Evolutionary conservation across 176 grass and related monocot genomes (phyloP).

Genomic region (Aegilops sharonensis): DNA sequence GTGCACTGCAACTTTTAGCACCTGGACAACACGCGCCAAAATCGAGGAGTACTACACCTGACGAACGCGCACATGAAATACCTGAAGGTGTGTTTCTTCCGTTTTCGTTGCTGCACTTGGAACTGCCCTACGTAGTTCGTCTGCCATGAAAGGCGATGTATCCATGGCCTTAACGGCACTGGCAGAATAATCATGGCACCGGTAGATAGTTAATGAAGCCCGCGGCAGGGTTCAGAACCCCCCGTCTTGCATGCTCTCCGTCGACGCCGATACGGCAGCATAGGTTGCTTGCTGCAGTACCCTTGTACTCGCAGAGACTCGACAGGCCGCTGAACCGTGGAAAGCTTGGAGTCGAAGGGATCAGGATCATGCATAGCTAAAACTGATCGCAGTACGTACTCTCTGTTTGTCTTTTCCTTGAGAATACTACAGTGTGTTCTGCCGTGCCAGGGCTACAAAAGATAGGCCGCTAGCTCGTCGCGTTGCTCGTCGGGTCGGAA

Average conservation of each 20-base stretch:
- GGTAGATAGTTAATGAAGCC: not conserved
- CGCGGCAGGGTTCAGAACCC: not conserved
- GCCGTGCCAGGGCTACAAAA: not conserved
- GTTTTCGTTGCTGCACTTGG: too few species aligned
- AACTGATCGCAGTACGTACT: not conserved
- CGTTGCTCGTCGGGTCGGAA: not conserved
- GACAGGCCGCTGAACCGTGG: not conserved
- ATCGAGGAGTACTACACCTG: too few species aligned
- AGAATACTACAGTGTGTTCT: not conserved
- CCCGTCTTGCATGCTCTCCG: not conserved
- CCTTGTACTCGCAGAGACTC: not conserved
- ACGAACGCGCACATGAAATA: too few species aligned
- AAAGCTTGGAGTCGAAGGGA: not conserved
- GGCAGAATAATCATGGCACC: not conserved
- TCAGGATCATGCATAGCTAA: not conserved
- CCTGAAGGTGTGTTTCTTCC: too few species aligned
- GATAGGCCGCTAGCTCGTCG: not conserved
- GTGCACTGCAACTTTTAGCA: too few species aligned
- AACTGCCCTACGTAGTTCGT: too few species aligned
- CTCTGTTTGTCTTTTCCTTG: not conserved
- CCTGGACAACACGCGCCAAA: too few species aligned
- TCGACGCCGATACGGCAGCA: not conserved
- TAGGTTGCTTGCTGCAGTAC: not conserved
- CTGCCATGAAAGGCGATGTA: not conserved
- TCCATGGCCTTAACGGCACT: not conserved